A percentile compares a stretch with the other conserved stretches of the same genome.
phyloP scores from a whole-genome alignment of 257 asterid species.

The Penstemon newberryi region DNA sequence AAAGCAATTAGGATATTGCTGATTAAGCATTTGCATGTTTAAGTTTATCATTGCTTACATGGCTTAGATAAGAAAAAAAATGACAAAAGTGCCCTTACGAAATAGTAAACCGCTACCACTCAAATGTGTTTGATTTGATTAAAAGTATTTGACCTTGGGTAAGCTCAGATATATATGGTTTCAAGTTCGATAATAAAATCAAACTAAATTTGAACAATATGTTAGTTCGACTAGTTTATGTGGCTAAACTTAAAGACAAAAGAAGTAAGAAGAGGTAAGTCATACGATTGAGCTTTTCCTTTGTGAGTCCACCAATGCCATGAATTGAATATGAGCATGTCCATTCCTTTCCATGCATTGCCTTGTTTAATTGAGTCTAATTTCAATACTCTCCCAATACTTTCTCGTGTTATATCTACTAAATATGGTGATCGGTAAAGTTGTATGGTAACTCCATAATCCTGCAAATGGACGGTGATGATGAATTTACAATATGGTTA shows the following conservation, averaged over 20 bases:
- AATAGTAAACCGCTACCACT: no score
- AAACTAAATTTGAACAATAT: no score
- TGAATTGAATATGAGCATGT: constrained; percentile 62
- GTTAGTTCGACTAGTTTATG: no score
- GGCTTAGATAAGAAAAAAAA: no score
- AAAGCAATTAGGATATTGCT: no score
- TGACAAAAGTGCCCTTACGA: no score
- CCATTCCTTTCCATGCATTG: constrained; percentile 71
- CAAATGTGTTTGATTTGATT: no score
- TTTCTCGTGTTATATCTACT: constrained; percentile 56
- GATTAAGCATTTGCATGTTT: no score
- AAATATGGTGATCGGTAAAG: constrained; percentile 59
- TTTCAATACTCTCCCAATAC: constrained; percentile 54
- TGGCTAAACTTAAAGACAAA: not conserved
- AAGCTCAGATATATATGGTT: no score
- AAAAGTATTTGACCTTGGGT: no score
- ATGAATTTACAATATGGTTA: not conserved
- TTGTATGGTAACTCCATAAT: constrained; percentile 49
- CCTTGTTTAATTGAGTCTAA: constrained; percentile 59
- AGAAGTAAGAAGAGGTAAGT: not conserved
- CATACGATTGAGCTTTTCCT: constrained; percentile 60
- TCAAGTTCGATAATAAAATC: no score
- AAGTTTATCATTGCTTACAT: no score
- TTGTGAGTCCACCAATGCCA: constrained; percentile 92
- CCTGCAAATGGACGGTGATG: constrained; percentile 30